Base-by-base conservation (phyloP, 768 basidiomycete species). In the Russula earlei region DNA sequence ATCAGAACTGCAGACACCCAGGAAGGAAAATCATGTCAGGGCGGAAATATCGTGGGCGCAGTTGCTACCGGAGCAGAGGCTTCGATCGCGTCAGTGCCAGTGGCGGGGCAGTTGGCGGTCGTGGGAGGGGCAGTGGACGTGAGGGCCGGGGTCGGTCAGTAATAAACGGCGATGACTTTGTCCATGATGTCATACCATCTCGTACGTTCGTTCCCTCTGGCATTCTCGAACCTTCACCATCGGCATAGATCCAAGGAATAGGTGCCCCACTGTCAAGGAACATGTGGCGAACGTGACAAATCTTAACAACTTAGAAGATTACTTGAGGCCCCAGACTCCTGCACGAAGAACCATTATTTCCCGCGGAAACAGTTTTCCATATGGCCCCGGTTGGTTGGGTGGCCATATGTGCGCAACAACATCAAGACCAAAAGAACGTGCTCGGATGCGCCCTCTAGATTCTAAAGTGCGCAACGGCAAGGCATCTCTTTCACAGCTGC, bases 401-500 rank as follows among this genome's bases (percentile, higher is more conserved):
- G 36, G 44, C 11, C 44, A 37, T 37, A 37, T 47, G 17, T 45
- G 56, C 14, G 14, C 41, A 6, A 24, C 63, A 22, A 60, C 41
- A 6, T 31, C 63, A 22, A 60, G 60, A 20, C 46, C 55, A 20
- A 56, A 60, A 50, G 69, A 66, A 2, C 67, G 68, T 11, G 34
- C 41, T 22, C 66, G 69, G 10, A 66, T 64, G 14, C 53, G 54
- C 12, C 58, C 60, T 22, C 34, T 65, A 1, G 33, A 49, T 11
- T 67, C 67, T 34, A 72, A 68, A 62, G 59, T 70, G 19, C 66
- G 70, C 11, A 63, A 67, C n/a, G 72, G 75, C 44, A 75, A 75
- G 3, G 75, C 75, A 2, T 71, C 82, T 4, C 69, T 85, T 17
- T 85, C 84, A 1, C 74, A 71, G 22, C 63, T 83, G 41, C 70